Evolutionary conservation across 352 stramenopile genomes (phyloP).

Genomic region (Phytophthora agathidicida): DNA sequence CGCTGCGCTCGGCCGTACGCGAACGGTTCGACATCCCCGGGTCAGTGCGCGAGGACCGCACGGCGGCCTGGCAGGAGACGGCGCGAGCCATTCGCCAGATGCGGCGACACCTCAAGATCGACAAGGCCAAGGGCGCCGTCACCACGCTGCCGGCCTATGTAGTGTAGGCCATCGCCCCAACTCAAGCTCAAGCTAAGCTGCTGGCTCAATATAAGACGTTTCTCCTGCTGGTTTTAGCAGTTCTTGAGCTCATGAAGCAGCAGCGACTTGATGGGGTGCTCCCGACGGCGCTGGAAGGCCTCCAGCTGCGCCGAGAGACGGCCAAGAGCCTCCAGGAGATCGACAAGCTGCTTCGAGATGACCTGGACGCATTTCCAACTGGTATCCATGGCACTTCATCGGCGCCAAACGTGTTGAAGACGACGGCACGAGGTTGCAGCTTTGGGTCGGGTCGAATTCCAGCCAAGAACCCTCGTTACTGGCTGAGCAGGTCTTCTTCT

Average conservation of each 20-base stretch:
- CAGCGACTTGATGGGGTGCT: conserved; percentile 23
- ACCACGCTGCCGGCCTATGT: conserved; percentile 36
- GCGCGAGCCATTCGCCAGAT: conserved; percentile 42
- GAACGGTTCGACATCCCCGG: conserved; percentile 45
- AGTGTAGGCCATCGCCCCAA: conserved; percentile 12
- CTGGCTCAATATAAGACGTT: conserved; percentile 23
- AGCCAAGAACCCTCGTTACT: conserved; percentile 19
- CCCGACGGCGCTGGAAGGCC: conserved; percentile 23
- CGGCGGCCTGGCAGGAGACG: conserved; percentile 41
- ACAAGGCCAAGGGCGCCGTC: conserved; percentile 24
- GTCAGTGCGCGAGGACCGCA: conserved; percentile 36
- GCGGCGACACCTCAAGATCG: conserved; percentile 42
- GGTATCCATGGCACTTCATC: no score
- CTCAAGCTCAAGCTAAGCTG: background rate
- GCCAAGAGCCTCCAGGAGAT: conserved; percentile 29
- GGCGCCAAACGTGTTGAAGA: background rate
- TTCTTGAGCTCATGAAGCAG: conserved; percentile 1
- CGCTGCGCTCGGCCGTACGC: conserved; percentile 17
- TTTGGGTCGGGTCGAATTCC: conserved; percentile 28
- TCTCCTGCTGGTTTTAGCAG: conserved; percentile 1
- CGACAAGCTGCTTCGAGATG: conserved; percentile 29
- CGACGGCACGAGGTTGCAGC: conserved; percentile 9
- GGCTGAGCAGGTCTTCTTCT: conserved; percentile 3
- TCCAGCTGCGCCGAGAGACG: conserved; percentile 31
- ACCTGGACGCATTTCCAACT: background rate